Conservation (phyloP, 164 flowering plant species). For the Aristolochia fimbriata region DNA sequence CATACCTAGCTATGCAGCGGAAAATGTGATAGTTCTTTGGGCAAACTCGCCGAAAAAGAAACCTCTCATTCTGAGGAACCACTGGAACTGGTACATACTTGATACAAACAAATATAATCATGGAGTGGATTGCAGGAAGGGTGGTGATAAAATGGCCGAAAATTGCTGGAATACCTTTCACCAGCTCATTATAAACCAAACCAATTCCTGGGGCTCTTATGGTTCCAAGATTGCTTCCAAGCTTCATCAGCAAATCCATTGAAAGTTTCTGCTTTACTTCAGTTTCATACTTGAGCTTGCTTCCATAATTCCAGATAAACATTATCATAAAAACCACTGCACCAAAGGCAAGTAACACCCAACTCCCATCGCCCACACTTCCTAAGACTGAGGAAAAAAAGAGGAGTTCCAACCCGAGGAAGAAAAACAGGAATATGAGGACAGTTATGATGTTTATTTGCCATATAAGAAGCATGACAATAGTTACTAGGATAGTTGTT, state of each 20-base stretch:
- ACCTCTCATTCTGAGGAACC: conserved; percentile 93
- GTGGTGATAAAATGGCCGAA: conserved; percentile 95
- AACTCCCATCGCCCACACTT: conserved; percentile 88
- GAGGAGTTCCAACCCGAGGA: conserved; percentile 73
- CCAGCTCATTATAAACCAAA: conserved; percentile 86
- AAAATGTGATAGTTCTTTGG: conserved; percentile 83
- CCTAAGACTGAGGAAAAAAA: conserved; percentile 87
- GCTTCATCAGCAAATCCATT: conserved; percentile 68
- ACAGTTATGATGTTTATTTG: conserved; percentile 78
- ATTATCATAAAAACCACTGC: conserved; percentile 65
- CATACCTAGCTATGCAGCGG: conserved; percentile 94
- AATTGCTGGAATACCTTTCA: conserved; percentile 88
- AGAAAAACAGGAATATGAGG: conserved; percentile 48
- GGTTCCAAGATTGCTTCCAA: conserved; percentile 87
- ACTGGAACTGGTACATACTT: conserved; percentile 96
- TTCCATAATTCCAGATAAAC: conserved; percentile 95
- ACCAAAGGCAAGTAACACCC: conserved; percentile 87
- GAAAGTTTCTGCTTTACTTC: conserved; percentile 91
- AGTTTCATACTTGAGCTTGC: conserved; percentile 95
- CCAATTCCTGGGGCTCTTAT: conserved; percentile 97
- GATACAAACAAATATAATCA: conserved; percentile 91
- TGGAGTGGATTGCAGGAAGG: conserved; percentile 95
- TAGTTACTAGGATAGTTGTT: conserved; percentile 74
- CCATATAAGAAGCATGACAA: conserved; percentile 99
- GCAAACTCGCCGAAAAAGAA: conserved; percentile 88